Conservation (phyloP, 2,329 filamentous ascomycete species). For the Aspergillus brunneoviolaceus region DNA sequence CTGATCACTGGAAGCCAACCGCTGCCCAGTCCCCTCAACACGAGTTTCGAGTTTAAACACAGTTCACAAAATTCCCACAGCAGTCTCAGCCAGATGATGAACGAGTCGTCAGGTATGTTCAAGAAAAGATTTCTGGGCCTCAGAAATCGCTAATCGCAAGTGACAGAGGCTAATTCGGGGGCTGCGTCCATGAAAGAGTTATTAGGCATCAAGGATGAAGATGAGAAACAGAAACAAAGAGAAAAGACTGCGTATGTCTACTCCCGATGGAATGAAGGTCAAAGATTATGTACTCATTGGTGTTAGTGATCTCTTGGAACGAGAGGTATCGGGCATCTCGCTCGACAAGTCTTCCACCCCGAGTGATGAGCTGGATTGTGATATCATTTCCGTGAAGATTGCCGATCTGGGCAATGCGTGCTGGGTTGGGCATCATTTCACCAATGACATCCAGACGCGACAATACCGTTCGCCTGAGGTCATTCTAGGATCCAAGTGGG, state of each 20-base stretch:
- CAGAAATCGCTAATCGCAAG: slow-evolving; percentile 27
- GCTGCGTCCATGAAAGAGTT: slow-evolving; percentile 57
- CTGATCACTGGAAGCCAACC: slow-evolving; percentile 97
- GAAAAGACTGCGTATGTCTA: slow-evolving; percentile 86
- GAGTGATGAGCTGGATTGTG: slow-evolving; percentile 46
- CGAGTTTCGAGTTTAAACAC: slow-evolving; percentile 73
- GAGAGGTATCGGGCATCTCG: slow-evolving; percentile 92
- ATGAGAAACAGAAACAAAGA: slow-evolving; percentile 71
- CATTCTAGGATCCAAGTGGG: slow-evolving; percentile 95
- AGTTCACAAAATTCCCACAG: slow-evolving; percentile 64
- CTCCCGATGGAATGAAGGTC: neutral
- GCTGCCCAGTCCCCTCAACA: slow-evolving; percentile 88
- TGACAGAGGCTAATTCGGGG: slow-evolving; percentile 30
- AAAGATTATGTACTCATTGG: slow-evolving; percentile 12
- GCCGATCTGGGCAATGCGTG: slow-evolving; percentile 97
- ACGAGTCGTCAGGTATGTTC: slow-evolving; percentile 64
- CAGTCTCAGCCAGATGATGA: slow-evolving; percentile 81
- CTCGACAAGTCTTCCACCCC: slow-evolving; percentile 68
- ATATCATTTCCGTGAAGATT: slow-evolving; percentile 97
- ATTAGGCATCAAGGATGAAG: slow-evolving; percentile 56
- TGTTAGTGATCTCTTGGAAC: slow-evolving; percentile 76
- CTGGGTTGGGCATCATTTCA: slow-evolving; percentile 99
- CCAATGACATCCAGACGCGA: slow-evolving; percentile 96
- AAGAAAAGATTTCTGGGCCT: slow-evolving; percentile 34
- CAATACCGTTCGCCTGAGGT: slow-evolving; percentile 98